Evolutionary conservation across 768 basidiomycete species (phyloP).

Genomic region (Termitomyces sp.): DNA sequence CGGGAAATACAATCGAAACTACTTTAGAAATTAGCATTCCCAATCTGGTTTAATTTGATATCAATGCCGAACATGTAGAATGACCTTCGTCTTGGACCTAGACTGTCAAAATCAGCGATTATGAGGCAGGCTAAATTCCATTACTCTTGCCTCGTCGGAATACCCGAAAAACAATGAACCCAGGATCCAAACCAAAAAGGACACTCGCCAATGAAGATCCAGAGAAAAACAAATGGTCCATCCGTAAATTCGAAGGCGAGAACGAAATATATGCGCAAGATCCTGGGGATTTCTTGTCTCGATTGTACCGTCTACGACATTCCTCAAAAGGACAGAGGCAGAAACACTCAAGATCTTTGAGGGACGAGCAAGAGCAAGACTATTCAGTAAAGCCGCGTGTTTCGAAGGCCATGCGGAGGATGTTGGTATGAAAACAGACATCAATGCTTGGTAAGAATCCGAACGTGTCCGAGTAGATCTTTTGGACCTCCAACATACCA

Average conservation of each 20-base stretch:
- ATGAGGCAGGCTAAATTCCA: neutral
- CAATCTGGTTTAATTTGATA: neutral
- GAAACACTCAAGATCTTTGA: conserved; percentile 24
- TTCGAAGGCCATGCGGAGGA: conserved; percentile 37
- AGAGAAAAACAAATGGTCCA: conserved; percentile 28
- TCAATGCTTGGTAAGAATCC: conserved; percentile 28
- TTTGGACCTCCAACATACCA: neutral
- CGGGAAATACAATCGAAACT: neutral
- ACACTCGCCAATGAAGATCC: conserved; percentile 26
- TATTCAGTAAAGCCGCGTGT: conserved; percentile 25
- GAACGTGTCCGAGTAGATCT: neutral
- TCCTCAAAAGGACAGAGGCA: conserved; percentile 28
- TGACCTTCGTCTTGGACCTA: neutral
- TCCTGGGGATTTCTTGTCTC: conserved; percentile 40
- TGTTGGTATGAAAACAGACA: conserved; percentile 36
- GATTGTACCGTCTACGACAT: conserved; percentile 30
- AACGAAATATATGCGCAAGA: conserved; percentile 29
- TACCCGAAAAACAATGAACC: conserved; percentile 14
- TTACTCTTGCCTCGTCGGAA: conserved; percentile 3
- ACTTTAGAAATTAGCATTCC: neutral
- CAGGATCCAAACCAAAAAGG: conserved; percentile 30
- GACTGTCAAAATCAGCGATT: neutral
- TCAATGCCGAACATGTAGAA: conserved; percentile 2
- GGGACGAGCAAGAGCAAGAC: conserved; percentile 3
- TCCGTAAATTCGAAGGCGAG: conserved; percentile 28